Evolutionary conservation across 345 rosid species (phyloP).

Genomic region (Corchorus olitorius): DNA sequence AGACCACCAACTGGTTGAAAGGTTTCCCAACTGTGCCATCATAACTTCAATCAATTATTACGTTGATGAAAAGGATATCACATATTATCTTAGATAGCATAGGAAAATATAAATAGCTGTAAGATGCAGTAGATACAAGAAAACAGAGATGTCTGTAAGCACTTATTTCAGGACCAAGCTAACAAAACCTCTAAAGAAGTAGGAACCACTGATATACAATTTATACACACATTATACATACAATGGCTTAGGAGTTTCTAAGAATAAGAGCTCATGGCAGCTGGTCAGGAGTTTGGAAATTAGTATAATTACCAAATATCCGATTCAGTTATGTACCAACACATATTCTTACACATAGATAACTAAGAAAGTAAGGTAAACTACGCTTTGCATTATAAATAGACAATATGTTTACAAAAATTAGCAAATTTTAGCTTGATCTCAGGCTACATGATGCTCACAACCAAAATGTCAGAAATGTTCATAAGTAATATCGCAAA

Average conservation of each 20-base stretch:
- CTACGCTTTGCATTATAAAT: background rate
- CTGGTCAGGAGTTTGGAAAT: background rate
- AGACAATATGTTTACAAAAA: background rate
- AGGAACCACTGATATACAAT: background rate
- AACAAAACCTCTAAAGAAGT: background rate
- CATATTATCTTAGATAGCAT: conserved; percentile 4
- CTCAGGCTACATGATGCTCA: background rate
- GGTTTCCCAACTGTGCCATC: conserved; percentile 86
- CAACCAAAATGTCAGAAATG: background rate
- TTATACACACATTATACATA: background rate
- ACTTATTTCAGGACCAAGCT: background rate
- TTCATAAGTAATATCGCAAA: background rate
- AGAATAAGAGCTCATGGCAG: background rate
- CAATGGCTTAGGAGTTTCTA: background rate
- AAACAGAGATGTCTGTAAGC: background rate
- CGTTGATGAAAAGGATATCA: conserved; percentile 7
- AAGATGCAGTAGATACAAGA: background rate
- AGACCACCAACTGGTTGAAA: conserved; percentile 93
- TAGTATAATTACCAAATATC: too few species aligned
- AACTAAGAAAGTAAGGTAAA: too few species aligned
- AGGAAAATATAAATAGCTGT: background rate
- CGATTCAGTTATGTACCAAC: too few species aligned
- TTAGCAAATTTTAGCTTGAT: background rate
- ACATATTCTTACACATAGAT: too few species aligned
- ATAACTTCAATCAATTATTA: conserved; percentile 28